Conservation (phyloP, 352 stramenopile genomes). For the Phytophthora chlamydospora region DNA sequence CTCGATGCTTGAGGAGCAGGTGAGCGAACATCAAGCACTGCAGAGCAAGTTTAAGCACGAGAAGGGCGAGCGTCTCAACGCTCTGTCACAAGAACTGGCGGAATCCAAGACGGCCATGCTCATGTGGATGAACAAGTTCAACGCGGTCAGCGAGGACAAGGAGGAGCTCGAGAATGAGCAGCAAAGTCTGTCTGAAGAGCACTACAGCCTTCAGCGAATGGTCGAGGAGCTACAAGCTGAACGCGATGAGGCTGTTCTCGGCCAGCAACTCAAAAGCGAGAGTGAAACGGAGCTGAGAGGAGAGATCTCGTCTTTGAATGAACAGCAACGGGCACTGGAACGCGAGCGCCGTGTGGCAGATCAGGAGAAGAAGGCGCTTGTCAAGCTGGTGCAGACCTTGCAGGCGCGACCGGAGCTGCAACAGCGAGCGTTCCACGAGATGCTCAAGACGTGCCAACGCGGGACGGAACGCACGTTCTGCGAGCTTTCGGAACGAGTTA, state of each 20-base stretch:
- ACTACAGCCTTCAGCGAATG: slow-evolving; percentile 32
- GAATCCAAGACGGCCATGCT: slow-evolving; percentile 66
- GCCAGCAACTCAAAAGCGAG: slow-evolving; percentile 6
- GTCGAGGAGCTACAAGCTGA: slow-evolving; percentile 30
- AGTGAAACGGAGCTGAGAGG: slow-evolving; percentile 15
- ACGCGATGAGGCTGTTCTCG: slow-evolving; percentile 9
- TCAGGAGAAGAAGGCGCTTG: slow-evolving; percentile 32
- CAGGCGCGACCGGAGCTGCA: slow-evolving; percentile 49
- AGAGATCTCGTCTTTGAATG: slow-evolving; percentile 23
- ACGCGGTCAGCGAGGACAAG: slow-evolving; percentile 41
- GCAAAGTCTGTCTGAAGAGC: slow-evolving; percentile 37
- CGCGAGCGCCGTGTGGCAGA: slow-evolving; percentile 20
- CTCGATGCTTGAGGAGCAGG: slow-evolving; percentile 15
- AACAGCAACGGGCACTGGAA: slow-evolving; percentile 31
- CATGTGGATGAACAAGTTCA: slow-evolving; percentile 78
- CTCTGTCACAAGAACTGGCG: slow-evolving; percentile 46
- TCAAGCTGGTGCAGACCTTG: slow-evolving; percentile 48
- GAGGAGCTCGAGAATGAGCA: slow-evolving; percentile 39
- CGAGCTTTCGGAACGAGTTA: slow-evolving; percentile 32
- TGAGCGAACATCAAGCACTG: slow-evolving; percentile 9
- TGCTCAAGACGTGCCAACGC: slow-evolving; percentile 42
- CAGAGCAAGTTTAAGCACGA: slow-evolving; percentile 24
- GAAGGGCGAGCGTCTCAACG: slow-evolving; percentile 11
- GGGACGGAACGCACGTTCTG: slow-evolving; percentile 37
- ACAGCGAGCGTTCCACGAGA: slow-evolving; percentile 46